phyloP scores from a whole-genome alignment of 495 filamentous ascomycete species.

The Podospora pseudoanserina region DNA sequence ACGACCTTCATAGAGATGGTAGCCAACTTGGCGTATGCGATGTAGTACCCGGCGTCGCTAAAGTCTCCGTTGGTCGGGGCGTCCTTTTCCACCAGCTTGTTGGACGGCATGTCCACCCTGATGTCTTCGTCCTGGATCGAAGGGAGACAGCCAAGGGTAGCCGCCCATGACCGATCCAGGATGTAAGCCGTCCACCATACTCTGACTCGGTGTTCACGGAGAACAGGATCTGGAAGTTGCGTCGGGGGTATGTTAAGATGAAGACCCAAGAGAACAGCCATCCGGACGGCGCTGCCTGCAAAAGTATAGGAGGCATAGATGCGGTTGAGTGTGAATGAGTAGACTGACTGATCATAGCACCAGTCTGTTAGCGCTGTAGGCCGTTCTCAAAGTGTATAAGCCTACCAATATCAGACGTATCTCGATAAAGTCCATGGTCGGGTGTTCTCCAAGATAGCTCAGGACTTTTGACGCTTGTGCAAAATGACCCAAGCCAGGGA shows the following conservation, averaged over 20 bases:
- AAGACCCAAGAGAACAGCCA: slow-evolving; percentile 7
- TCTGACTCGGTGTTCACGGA: slow-evolving; percentile 6
- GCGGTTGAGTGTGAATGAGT: slow-evolving; percentile 13
- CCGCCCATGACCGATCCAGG: slow-evolving; percentile 6
- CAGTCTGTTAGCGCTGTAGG: not conserved
- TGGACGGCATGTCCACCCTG: slow-evolving; percentile 7
- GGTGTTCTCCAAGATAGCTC: slow-evolving; percentile 10
- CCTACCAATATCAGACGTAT: slow-evolving; percentile 8
- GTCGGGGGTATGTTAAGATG: slow-evolving; percentile 10
- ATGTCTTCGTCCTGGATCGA: slow-evolving; percentile 9
- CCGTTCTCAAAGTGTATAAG: too few relatives aligned
- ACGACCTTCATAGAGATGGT: slow-evolving; percentile 7
- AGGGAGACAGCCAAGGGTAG: not conserved
- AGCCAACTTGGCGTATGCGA: slow-evolving; percentile 5
- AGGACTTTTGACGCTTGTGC: slow-evolving; percentile 6
- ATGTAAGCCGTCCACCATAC: slow-evolving; percentile 12
- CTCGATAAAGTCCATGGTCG: slow-evolving; percentile 12
- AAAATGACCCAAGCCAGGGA: slow-evolving; percentile 6
- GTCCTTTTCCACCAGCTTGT: not conserved
- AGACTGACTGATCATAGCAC: not conserved
- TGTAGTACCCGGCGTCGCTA: slow-evolving; percentile 1
- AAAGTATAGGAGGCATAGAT: slow-evolving; percentile 8
- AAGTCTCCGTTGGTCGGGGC: not conserved
- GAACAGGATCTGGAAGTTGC: not conserved
- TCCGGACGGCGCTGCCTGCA: slow-evolving; percentile 2